phyloP scores from a whole-genome alignment of 2,329 filamentous ascomycete species.

The Tolypocladium amazonense region DNA sequence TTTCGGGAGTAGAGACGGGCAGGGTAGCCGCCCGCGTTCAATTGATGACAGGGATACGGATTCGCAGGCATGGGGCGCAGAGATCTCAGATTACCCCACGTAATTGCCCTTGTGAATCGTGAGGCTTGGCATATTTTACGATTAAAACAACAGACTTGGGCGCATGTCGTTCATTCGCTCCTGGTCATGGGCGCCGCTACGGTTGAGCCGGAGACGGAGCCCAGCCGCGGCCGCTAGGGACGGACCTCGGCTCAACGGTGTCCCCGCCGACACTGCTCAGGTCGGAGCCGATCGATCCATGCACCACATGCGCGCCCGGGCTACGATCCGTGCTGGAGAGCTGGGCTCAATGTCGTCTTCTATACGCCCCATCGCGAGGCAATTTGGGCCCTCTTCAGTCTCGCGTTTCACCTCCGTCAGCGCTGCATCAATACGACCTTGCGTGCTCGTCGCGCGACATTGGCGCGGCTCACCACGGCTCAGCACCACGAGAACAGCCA shows the following conservation, averaged over 20 bases:
- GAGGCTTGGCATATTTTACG: neutral
- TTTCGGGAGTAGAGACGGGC: neutral
- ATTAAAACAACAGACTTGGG: neutral
- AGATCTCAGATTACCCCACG: neutral
- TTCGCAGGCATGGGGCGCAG: too few species aligned
- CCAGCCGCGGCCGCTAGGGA: neutral
- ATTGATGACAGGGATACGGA: neutral
- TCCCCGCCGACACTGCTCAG: neutral
- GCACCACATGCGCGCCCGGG: conserved; percentile 2
- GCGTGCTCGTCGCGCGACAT: neutral
- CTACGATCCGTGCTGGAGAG: neutral
- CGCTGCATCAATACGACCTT: neutral
- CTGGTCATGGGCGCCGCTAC: neutral
- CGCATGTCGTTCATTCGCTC: neutral
- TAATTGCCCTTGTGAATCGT: neutral
- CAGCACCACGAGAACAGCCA: neutral
- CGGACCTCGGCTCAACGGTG: conserved; percentile 5
- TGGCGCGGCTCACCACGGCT: neutral
- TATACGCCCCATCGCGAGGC: neutral
- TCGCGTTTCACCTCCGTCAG: neutral
- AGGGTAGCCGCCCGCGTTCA: neutral
- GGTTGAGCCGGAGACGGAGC: neutral
- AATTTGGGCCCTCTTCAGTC: neutral
- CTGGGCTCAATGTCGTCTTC: neutral
- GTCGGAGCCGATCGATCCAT: neutral